Conservation (phyloP, 2,329 filamentous ascomycete genomes). For the Xylariales sp. region DNA sequence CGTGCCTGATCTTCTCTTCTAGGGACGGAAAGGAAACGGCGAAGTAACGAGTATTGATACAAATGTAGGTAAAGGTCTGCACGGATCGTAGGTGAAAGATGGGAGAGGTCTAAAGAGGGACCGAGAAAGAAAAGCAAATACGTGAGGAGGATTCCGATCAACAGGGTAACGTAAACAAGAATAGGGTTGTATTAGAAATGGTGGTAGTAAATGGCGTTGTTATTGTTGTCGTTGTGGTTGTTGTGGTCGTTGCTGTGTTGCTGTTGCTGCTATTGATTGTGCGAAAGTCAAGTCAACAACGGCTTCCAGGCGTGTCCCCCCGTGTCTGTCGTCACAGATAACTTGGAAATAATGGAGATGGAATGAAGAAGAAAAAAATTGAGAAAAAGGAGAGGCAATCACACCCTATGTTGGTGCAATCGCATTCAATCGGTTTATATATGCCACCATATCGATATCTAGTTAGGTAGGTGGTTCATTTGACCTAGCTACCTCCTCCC, state of each 20-base stretch:
- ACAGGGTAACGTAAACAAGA: conserved; percentile 28
- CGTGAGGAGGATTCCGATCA: conserved; percentile 35
- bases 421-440: conserved; percentile 18
- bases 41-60: conserved; percentile 30
- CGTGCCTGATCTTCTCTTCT: conserved; percentile 1
- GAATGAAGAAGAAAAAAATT: too few species aligned
- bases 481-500: background rate
- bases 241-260: too few species aligned
- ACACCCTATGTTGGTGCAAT: conserved; percentile 5
- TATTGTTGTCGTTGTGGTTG: background rate
- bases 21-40: conserved; percentile 9
- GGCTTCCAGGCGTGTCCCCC: background rate
- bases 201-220: conserved; percentile 8
- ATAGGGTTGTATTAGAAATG: conserved; percentile 16
- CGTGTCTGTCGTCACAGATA: conserved; percentile 23
- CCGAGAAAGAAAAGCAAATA: conserved; percentile 41
- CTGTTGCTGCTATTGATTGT: background rate
- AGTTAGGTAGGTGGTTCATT: too few species aligned
- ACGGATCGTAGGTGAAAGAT: conserved; percentile 31
- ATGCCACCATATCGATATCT: background rate
- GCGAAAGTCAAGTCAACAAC: conserved; percentile 31
- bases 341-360: background rate
- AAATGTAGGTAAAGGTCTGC: conserved; percentile 38
- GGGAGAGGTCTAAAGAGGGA: conserved; percentile 37
- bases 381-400: conserved; percentile 15